Conservation (phyloP, 139 green algal genomes). For the Volvox africanus region DNA sequence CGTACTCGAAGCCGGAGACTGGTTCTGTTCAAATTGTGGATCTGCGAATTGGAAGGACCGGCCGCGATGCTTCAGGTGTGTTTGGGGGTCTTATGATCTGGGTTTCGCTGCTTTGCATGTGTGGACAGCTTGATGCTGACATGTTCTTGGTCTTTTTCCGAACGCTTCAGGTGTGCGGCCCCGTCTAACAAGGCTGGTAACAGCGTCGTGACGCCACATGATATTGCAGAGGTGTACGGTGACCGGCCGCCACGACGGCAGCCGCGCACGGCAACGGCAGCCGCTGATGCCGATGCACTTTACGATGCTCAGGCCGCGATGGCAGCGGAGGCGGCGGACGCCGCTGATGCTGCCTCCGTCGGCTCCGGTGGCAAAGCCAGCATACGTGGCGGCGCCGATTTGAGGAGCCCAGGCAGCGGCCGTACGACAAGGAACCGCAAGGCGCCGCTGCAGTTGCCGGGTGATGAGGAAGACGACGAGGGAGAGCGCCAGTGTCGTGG, state of each 20-base stretch:
- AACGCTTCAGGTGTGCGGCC: background rate
- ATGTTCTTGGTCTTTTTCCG: too few relatives aligned
- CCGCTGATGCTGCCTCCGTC: background rate
- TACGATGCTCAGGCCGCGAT: conserved; percentile 19
- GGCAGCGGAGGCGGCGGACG: background rate
- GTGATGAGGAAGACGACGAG: background rate
- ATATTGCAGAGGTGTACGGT: conserved; percentile 33
- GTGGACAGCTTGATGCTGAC: too few relatives aligned
- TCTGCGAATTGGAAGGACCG: conserved; percentile 23
- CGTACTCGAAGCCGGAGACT: conserved; percentile 39
- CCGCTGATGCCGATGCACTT: conserved; percentile 31
- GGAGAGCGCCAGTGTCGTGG: background rate
- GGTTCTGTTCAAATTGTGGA: conserved; percentile 36
- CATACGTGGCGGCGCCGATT: background rate
- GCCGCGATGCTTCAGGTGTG: conserved; percentile 44
- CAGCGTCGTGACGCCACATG: background rate
- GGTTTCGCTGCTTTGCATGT: background rate
- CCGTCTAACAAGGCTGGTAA: background rate
- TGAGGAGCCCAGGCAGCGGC: too few relatives aligned
- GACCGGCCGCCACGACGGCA: background rate
- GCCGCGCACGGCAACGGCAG: background rate
- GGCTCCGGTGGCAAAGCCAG: background rate
- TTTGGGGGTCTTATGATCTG: background rate
- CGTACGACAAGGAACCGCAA: background rate
- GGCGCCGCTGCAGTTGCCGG: background rate